Evolutionary conservation across 805 yeast species (phyloP).

Genomic region (Spathaspora sp.): DNA sequence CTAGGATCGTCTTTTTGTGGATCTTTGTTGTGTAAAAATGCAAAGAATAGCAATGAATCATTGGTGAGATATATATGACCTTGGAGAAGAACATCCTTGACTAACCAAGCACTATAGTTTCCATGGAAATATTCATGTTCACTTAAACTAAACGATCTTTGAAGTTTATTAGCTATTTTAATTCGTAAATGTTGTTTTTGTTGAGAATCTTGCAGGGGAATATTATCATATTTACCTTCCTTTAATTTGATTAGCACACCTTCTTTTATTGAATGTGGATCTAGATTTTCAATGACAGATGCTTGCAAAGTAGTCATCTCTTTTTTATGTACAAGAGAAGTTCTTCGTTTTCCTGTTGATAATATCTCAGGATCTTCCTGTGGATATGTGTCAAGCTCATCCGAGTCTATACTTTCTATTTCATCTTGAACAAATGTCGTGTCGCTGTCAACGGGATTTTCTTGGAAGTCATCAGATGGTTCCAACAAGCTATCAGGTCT

Average conservation of each 20-base stretch:
- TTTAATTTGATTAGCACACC: slow-evolving; percentile 7
- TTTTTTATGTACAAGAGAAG: not conserved
- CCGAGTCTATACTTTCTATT: not conserved
- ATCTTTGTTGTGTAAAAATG: slow-evolving; percentile 41
- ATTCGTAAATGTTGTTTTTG: slow-evolving; percentile 10
- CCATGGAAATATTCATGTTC: slow-evolving; percentile 52
- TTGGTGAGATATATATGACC: slow-evolving; percentile 79
- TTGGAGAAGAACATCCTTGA: slow-evolving; percentile 78
- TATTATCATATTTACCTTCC: slow-evolving; percentile 1
- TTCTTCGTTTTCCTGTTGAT: not conserved
- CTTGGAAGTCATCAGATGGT: not conserved
- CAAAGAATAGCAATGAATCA: slow-evolving; percentile 65
- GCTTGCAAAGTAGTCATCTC: slow-evolving; percentile 17
- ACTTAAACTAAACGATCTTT: slow-evolving; percentile 39
- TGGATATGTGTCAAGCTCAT: not conserved
- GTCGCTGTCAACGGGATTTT: not conserved
- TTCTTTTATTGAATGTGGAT: slow-evolving; percentile 15
- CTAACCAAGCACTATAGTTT: slow-evolving; percentile 76
- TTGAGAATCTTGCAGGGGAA: slow-evolving; percentile 6
- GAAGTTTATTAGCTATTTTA: slow-evolving; percentile 31
- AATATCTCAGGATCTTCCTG: not conserved
- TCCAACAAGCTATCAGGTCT: not conserved
- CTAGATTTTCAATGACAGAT: slow-evolving; percentile 28
- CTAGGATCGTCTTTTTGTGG: slow-evolving; percentile 36
- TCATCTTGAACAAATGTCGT: not conserved